Percentiles rank a stretch among this genome's conserved stretches.
These are phyloP conservation scores for Macaranga tanarius DNA, from an alignment of 441 rosid genomes.

Conservation along the genomic window DNA sequence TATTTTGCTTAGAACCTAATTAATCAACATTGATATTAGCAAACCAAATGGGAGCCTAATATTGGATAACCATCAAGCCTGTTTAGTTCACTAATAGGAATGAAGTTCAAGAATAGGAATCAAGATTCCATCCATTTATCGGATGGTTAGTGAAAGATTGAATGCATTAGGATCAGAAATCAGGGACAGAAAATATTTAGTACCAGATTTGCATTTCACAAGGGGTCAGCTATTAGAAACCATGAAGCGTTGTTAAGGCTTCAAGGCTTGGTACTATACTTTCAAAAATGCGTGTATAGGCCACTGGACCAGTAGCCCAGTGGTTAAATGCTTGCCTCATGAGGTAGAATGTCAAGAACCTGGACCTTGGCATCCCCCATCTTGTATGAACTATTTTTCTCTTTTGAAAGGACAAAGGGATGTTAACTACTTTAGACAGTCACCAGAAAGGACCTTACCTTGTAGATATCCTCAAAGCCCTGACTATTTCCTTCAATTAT, in stretches of 20 bases:
- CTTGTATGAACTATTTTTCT: not conserved
- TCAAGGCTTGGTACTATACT: not conserved
- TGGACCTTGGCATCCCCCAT: not conserved
- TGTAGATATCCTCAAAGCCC: slow-evolving; percentile 67
- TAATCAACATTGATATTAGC: not conserved
- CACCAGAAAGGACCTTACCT: slow-evolving; percentile 40
- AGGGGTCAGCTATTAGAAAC: not conserved
- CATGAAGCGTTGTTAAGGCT: not conserved
- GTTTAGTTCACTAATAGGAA: not conserved
- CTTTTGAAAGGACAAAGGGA: not conserved
- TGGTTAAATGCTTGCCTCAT: not conserved
- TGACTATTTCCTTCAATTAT: slow-evolving; percentile 57
- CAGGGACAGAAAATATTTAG: not conserved
- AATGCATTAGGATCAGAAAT: not conserved
- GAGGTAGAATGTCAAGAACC: not conserved
- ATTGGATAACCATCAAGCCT: not conserved
- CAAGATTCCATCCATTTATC: not conserved
- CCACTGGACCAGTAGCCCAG: not conserved
- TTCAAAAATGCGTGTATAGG: not conserved
- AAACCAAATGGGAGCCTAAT: not conserved
- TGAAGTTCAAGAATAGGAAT: not conserved
- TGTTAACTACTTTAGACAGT: not conserved
- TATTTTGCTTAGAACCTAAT: no score
- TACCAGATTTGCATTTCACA: not conserved
- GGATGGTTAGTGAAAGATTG: not conserved